These are phyloP conservation scores for Neopestalotiopsis sp. DNA, from an alignment of 2,329 filamentous ascomycete genomes.

Conservation along the genomic window DNA sequence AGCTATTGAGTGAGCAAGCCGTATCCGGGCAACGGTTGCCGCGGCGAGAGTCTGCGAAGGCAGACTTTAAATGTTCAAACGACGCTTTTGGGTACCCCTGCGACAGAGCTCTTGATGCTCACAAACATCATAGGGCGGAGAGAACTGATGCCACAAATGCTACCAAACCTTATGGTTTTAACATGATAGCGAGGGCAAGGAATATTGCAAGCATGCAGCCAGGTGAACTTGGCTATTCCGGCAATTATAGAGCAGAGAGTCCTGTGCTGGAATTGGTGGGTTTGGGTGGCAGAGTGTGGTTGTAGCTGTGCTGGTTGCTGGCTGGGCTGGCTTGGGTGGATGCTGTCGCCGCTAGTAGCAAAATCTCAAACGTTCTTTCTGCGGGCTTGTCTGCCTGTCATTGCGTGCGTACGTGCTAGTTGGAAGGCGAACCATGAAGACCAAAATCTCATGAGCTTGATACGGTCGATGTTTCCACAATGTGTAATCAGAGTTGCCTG, in stretches of 20 bases:
- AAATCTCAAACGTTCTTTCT: not conserved
- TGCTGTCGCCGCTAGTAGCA: not conserved
- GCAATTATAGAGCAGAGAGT: not conserved
- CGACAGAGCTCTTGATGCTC: not conserved
- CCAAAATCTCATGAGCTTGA: constrained; percentile 6
- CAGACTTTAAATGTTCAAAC: not conserved
- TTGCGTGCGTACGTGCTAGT: not conserved
- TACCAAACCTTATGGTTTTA: not conserved
- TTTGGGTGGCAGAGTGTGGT: not conserved
- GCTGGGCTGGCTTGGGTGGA: not conserved
- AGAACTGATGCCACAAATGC: constrained; percentile 1
- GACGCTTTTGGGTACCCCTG: not conserved
- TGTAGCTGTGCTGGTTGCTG: not conserved
- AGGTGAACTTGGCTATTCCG: not conserved
- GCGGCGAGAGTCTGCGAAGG: not conserved
- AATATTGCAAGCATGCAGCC: not conserved
- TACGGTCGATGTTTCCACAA: constrained; percentile 22
- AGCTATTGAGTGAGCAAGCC: not conserved
- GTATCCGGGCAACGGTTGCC: not conserved
- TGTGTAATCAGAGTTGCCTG: constrained; percentile 26
- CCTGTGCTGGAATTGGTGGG: not conserved
- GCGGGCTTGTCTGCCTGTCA: not conserved
- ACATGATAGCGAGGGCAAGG: not conserved
- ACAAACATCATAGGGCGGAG: not conserved
- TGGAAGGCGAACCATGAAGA: not conserved